phyloP scores from a whole-genome alignment of 345 rosid species.

The Populus tremula region DNA sequence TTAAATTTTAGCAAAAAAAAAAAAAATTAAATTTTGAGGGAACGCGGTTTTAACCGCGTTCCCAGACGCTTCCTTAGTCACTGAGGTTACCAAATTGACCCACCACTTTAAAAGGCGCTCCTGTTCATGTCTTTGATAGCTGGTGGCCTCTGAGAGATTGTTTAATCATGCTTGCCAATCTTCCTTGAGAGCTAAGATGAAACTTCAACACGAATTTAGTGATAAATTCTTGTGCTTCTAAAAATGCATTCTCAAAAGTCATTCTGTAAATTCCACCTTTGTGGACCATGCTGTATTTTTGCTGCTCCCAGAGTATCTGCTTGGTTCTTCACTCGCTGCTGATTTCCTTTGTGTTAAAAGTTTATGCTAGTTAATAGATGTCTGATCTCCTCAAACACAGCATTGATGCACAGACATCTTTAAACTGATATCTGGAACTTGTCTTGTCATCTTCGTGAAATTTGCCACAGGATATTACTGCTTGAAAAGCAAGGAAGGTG shows the following conservation, averaged over 20 bases:
- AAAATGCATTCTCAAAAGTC: no score
- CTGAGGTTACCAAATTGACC: neutral
- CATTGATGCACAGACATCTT: neutral
- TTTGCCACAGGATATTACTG: conserved; percentile 30
- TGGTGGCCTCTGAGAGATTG: neutral
- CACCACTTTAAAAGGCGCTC: neutral
- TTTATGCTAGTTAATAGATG: neutral
- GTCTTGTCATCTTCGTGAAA: neutral
- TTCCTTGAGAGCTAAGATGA: no score
- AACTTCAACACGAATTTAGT: no score
- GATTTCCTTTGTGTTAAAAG: neutral
- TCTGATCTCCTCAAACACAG: neutral
- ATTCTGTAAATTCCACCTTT: no score
- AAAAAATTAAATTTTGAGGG: no score
- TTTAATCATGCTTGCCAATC: neutral
- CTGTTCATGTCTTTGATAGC: neutral
- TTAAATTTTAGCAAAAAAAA: no score
- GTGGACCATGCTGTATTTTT: no score
- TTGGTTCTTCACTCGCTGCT: neutral
- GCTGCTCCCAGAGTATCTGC: neutral
- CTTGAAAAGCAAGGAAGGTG: conserved; percentile 20
- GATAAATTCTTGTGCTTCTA: no score
- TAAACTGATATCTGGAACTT: neutral
- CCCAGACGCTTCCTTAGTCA: neutral
- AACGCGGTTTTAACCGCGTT: no score